Base-by-base conservation (phyloP, 495 filamentous ascomycete genomes). In the Aspergillus biplanus region DNA sequence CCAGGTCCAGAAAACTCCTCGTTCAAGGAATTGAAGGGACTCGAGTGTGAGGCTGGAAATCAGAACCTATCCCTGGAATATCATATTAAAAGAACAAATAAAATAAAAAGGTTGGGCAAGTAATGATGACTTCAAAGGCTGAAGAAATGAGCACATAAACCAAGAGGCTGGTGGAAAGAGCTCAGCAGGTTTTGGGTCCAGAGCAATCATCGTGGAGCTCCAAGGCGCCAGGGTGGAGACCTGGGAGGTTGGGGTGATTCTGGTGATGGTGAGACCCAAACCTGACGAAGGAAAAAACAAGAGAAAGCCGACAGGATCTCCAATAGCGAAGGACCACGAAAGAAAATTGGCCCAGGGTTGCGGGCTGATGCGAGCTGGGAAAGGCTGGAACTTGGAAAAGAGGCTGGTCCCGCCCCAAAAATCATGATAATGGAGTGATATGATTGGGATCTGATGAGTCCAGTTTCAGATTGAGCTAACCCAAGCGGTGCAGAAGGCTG, bases 281-380 rank as follows among this genome's bases (percentile, higher is more conserved):
- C 15, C 15, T 16, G 13, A 50, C 15, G 48, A 50, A 50, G 48
- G 48, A 50, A 50, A 27, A 27, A 27, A 27, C 21, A 50, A 27
- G 18, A 11, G n/a, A 60, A 16, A 6, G 46, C 46, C 16, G 39
- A 5, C 21, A 27, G 33, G 7, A 16, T 33, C 46, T 59, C 58
- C 58, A 60, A 60, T 60, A 21, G 52, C 48, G n/a, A 15, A 11
- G 58, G 48, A 52, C 58, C 58, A 60, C 58, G 58, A 60, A 52
- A 33, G 31, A 12, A 37, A 31, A 21, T 42, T 33, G 42, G 56
- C 6, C 21, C 1, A 27, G 21, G 21, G 21, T 27, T 27, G 21
- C 21, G 2, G 21, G 21, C 21, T 27, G 21, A 27, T 27, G 21
- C 21, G 21, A 27, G 21, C 21, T 27, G 21, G 21, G 21, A 27